Conservation (phyloP, 805 yeast genomes). For the Metschnikowia vanudenii region DNA sequence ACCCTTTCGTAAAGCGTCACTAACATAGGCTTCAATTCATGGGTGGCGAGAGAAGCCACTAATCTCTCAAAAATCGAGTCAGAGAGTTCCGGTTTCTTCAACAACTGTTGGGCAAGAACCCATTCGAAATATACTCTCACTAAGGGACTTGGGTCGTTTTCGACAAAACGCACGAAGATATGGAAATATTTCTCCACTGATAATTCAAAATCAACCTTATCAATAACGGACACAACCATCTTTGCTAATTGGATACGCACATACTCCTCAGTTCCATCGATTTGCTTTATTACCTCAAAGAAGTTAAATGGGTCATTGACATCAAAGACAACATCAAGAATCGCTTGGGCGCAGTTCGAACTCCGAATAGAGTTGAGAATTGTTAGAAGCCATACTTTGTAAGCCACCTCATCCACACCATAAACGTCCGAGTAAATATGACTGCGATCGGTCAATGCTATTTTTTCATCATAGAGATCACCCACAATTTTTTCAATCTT, state of each 20-base stretch:
- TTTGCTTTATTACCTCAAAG: slow-evolving; percentile 49
- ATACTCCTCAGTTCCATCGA: slow-evolving; percentile 71
- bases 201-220: slow-evolving; percentile 25
- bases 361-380: slow-evolving; percentile 38
- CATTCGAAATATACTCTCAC: slow-evolving; percentile 78
- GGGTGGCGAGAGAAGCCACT: slow-evolving; percentile 15
- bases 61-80: slow-evolving; percentile 21
- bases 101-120: slow-evolving; percentile 53
- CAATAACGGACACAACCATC: slow-evolving; percentile 47
- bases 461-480: slow-evolving; percentile 45
- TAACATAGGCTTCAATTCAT: slow-evolving; percentile 45
- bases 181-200: slow-evolving; percentile 21
- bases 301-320: slow-evolving; percentile 42
- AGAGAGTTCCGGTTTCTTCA: slow-evolving; percentile 23
- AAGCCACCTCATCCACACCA: slow-evolving; percentile 57
- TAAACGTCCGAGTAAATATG: slow-evolving; percentile 48
- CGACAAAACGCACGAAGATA: slow-evolving; percentile 35
- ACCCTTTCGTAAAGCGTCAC: slow-evolving; percentile 67
- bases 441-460: slow-evolving; percentile 26
- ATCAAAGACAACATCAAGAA: slow-evolving; percentile 38
- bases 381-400: slow-evolving; percentile 50
- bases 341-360: slow-evolving; percentile 25
- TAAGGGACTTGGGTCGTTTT: slow-evolving; percentile 72
- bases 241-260: slow-evolving; percentile 57
- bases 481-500: slow-evolving; percentile 59